Conservation (phyloP, 192 early-diverging fungal species). For the Mortierella antarctica region DNA sequence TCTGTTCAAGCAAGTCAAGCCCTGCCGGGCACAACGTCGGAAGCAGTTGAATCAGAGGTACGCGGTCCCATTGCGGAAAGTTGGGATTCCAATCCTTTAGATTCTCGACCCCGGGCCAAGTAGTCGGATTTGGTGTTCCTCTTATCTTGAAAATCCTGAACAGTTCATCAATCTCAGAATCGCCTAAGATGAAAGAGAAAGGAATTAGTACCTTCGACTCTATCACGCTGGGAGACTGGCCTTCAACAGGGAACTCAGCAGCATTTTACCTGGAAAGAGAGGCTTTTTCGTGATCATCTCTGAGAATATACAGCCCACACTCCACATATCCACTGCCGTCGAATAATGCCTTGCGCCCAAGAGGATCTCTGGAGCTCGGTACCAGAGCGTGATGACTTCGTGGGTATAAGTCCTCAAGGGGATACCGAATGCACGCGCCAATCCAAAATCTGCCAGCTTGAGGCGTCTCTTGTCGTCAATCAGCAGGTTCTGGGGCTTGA, state of each 20-base stretch:
- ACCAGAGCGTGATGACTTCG: constrained; percentile 96
- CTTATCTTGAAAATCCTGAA: constrained; percentile 90
- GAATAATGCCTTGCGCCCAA: constrained; percentile 90
- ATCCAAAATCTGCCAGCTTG: constrained; percentile 96
- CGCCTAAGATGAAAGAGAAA: constrained; percentile 54
- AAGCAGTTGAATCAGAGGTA: constrained; percentile 60
- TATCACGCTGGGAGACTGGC: too few species aligned
- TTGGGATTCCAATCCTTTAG: constrained; percentile 85
- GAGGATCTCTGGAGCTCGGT: constrained; percentile 94
- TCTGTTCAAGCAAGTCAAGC: constrained; percentile 75
- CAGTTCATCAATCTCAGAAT: constrained; percentile 94
- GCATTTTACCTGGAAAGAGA: constrained; percentile 80
- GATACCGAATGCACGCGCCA: constrained; percentile 92
- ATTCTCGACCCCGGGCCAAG: constrained; percentile 80
- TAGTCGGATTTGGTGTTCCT: constrained; percentile 83
- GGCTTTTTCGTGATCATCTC: constrained; percentile 85
- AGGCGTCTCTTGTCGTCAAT: constrained; percentile 89
- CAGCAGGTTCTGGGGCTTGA: constrained; percentile 98
- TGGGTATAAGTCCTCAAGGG: constrained; percentile 95
- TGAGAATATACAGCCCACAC: constrained; percentile 94
- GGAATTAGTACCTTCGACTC: not conserved
- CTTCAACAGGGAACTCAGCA: too few species aligned
- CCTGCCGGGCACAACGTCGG: constrained; percentile 71
- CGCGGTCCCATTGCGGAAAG: constrained; percentile 80
- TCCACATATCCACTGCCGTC: constrained; percentile 96